Conservation (phyloP, 1,284 basidiomycete species). For the Boletus sp. region DNA sequence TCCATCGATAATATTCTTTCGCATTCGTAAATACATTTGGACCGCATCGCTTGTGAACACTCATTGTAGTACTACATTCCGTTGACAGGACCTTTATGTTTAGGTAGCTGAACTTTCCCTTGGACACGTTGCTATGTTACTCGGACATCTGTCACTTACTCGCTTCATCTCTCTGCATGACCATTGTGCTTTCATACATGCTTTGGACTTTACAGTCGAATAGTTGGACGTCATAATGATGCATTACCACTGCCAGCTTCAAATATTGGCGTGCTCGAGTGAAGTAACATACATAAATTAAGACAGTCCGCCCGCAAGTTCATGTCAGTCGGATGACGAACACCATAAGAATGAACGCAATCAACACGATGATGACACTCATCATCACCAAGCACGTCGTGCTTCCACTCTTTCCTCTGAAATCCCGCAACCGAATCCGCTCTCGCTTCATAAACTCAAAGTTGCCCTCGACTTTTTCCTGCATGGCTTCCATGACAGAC, state of each 20-base stretch:
- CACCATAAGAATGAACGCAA: constrained; percentile 71
- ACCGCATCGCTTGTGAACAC: constrained; percentile 9
- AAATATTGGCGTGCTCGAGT: not conserved
- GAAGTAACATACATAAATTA: constrained; percentile 13
- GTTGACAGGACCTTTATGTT: constrained; percentile 5
- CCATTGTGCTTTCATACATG: not conserved
- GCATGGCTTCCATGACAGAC: constrained; percentile 55
- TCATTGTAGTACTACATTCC: constrained; percentile 7
- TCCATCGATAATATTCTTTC: constrained; percentile 89
- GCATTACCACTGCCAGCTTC: not conserved
- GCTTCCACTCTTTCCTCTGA: constrained; percentile 61
- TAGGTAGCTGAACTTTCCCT: not conserved
- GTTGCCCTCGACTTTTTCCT: constrained; percentile 70
- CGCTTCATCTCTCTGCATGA: constrained; percentile 6
- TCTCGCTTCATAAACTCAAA: constrained; percentile 68
- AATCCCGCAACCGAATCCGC: constrained; percentile 60
- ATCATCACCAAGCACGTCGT: constrained; percentile 71
- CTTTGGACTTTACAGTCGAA: constrained; percentile 12
- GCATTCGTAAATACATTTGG: constrained; percentile 50
- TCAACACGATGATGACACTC: constrained; percentile 56
- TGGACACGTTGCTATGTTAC: constrained; percentile 10
- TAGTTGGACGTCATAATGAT: constrained; percentile 13
- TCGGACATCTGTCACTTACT: constrained; percentile 11
- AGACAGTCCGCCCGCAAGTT: constrained; percentile 5
- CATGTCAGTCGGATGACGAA: constrained; percentile 66